Percentiles rank a stretch among this genome's conserved stretches.
These are phyloP conservation scores for Penicillium polonicum DNA, from an alignment of 2,329 filamentous ascomycete species.

Conservation along the genomic window DNA sequence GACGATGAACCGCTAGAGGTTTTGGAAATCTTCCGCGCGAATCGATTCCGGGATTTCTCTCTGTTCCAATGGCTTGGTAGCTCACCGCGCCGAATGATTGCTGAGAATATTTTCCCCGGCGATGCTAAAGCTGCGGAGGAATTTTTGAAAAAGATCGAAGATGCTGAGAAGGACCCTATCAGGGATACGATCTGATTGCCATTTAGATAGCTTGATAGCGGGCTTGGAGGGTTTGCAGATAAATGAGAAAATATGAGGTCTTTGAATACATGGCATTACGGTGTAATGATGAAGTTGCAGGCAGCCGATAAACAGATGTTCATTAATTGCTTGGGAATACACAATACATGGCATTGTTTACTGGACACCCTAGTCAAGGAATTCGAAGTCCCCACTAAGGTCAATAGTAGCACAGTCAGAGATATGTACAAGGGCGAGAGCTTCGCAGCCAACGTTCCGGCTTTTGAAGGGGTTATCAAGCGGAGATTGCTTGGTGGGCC, in stretches of 20 bases:
- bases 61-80: conserved; percentile 75
- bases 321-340: too few relatives aligned
- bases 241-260: neutral
- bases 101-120: conserved; percentile 11
- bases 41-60: conserved; percentile 70
- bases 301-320: neutral
- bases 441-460: too few relatives aligned
- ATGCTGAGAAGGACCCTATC: conserved; percentile 51
- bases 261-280: neutral
- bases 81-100: conserved; percentile 57
- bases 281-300: neutral
- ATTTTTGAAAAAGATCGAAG: conserved; percentile 63
- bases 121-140: conserved; percentile 43
- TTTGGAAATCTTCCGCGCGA: conserved; percentile 69
- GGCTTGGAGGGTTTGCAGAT: neutral
- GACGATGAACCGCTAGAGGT: conserved; percentile 72
- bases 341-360: neutral
- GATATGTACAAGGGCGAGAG: too few relatives aligned
- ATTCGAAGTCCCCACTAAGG: neutral
- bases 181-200: conserved; percentile 7
- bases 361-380: neutral
- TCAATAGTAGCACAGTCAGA: too few relatives aligned
- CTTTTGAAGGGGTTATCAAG: too few relatives aligned
- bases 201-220: neutral
- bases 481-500: too few relatives aligned